Conservation (phyloP, 345 rosid species). For the Gossypium arboreum region DNA sequence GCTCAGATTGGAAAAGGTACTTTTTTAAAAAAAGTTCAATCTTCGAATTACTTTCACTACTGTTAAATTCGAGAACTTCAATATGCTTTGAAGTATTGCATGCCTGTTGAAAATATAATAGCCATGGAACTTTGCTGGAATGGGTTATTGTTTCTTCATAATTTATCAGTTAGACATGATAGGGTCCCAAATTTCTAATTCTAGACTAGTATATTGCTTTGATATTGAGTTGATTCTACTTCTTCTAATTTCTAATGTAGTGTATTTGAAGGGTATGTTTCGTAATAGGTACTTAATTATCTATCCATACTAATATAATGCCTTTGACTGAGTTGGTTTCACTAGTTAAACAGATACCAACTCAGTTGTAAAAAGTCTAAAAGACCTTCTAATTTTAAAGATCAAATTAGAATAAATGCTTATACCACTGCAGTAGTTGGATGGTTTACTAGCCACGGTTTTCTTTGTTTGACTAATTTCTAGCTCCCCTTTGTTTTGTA, state of each 20-base stretch:
- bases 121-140: not conserved
- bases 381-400: no score
- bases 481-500: not conserved
- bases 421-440: not conserved
- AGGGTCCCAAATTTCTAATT: not conserved
- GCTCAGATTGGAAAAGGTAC: slow-evolving; percentile 82
- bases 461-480: not conserved
- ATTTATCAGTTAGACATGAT: not conserved
- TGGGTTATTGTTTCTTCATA: not conserved
- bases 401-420: not conserved
- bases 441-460: not conserved
- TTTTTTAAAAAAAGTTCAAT: not conserved
- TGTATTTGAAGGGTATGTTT: not conserved
- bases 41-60: slow-evolving; percentile 2
- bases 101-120: not conserved
- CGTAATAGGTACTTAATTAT: not conserved
- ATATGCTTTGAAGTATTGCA: not conserved
- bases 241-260: not conserved
- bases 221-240: not conserved
- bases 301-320: no score
- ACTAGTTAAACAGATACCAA: no score
- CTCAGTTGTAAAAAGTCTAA: no score
- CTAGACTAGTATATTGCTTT: not conserved
- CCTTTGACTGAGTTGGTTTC: no score
- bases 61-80: not conserved